These are phyloP conservation scores for Leucosporidium yakuticum DNA, from an alignment of 768 basidiomycete species.

Conservation along the genomic window DNA sequence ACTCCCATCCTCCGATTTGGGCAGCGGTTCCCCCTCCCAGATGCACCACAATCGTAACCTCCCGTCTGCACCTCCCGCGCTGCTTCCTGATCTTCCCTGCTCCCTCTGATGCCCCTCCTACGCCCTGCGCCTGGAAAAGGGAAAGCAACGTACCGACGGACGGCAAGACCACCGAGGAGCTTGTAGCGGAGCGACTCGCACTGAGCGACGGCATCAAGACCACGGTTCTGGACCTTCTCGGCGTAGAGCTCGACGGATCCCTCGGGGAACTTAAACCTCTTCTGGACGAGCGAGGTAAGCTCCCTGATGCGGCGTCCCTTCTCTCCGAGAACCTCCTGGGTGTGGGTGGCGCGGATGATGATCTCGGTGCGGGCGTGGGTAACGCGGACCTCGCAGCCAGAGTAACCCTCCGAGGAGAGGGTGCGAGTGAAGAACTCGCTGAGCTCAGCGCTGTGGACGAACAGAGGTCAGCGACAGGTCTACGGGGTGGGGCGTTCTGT, in stretches of 20 bases:
- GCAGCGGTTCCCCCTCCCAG: not conserved
- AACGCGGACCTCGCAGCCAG: conserved; percentile 98
- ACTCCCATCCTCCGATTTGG: not conserved
- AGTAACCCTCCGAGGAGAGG: conserved; percentile 98
- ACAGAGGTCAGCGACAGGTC: conserved; percentile 43
- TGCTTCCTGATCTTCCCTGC: not conserved
- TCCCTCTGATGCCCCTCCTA: not conserved
- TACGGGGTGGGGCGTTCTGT: no score
- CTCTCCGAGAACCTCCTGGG: conserved; percentile 88
- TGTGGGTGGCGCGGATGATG: conserved; percentile 99
- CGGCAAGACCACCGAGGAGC: conserved; percentile 97
- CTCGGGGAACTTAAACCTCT: conserved; percentile 99
- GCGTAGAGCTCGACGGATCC: conserved; percentile 98
- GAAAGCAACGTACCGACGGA: conserved; percentile 68
- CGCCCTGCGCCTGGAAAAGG: not conserved
- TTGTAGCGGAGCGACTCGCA: conserved; percentile 99
- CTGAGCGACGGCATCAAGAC: conserved; percentile 95
- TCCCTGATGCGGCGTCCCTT: conserved; percentile 99
- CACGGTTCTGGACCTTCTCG: conserved; percentile 94
- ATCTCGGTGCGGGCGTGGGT: conserved; percentile 99
- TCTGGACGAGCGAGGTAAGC: conserved; percentile 95
- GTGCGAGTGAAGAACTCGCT: conserved; percentile 98
- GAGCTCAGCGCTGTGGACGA: conserved; percentile 79
- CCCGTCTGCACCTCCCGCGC: not conserved
- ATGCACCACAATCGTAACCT: not conserved